Conservation (phyloP, 164 flowering plant species). For the Platanus orientalis region DNA sequence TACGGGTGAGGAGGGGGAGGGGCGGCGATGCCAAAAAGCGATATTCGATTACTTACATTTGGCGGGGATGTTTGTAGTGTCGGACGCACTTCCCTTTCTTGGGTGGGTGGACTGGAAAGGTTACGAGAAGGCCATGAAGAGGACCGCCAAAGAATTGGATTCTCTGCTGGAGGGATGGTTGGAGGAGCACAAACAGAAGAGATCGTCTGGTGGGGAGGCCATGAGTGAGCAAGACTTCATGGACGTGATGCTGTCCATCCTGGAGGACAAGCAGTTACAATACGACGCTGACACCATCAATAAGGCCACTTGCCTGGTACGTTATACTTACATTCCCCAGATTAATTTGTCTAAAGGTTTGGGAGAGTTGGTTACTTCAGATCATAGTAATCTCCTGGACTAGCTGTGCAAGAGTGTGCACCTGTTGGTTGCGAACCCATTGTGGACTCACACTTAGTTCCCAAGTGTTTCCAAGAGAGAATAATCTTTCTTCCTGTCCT, state of each 20-base stretch:
- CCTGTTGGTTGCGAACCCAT: no score
- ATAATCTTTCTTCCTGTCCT: no score
- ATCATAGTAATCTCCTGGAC: no score
- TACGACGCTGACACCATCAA: constrained; percentile 6
- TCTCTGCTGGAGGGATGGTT: constrained; percentile 3
- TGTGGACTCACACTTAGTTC: no score
- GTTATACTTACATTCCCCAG: no score
- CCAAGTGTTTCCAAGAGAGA: no score
- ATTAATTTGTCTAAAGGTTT: no score
- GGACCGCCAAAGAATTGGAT: constrained; percentile 2
- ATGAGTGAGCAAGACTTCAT: neutral
- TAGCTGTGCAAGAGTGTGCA: no score
- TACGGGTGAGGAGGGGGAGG: neutral
- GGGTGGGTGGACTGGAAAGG: constrained; percentile 12
- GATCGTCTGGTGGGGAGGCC: no score
- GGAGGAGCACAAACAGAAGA: constrained; percentile 1
- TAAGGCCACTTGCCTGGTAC: constrained; percentile 13
- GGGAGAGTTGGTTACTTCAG: no score
- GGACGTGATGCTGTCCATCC: neutral
- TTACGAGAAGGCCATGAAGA: no score
- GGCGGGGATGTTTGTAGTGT: neutral
- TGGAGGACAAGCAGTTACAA: neutral
- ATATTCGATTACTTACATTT: neutral
- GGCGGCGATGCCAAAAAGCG: neutral
- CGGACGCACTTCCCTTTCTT: constrained; percentile 9